Evolutionary conservation across 441 rosid species (phyloP), one percentile per base, ranked within the genome.

Genomic region (Flueggea neowawraea): DNA sequence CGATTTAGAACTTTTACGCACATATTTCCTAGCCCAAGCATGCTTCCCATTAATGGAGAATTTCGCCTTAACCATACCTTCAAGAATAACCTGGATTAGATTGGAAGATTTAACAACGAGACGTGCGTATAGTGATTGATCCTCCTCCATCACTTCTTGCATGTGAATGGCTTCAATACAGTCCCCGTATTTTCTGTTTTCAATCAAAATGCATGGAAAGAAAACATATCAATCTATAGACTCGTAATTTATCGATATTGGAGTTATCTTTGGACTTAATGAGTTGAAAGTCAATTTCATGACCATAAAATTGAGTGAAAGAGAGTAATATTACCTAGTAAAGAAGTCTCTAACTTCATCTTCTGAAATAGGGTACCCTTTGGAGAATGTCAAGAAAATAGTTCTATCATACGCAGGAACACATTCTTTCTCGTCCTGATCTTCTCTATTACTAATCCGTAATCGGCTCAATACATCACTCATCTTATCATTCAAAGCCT

Each of bases 31-130:
- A n/a, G 85, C 89, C 89, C 83, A 77, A 22, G 80, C 90, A 66
- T 89, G 96, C 68, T 89, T 91, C 2, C 95, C 93, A 61, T 84
- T 80, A 39, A 89, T 87, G 66, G 73, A 65, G 78, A 78, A 89
- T 59, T 85, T 91, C 6, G 65, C 84, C 67, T 72, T 84, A 57
- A 10, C 47, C 50, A 16, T 67, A 11, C 74, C 78, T 0, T 45
- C 65, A 8, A 85, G 76, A 5, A 89, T 55, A 32, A 55, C 51
- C 6, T 63, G 61, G n/a, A 87, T 62, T 28, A 32, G 31, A 2
- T 58, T 45, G 0, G 75, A 54, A 6, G 85, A 61, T 2, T 4
- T 53, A 57, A 91, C 67, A 32, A 89, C 82, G 48, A 91, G 74
- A 10, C 71, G 76, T 14, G 96, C 95, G 64, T 70, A 89, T 49